Evolutionary conservation across 495 filamentous ascomycete genomes (phyloP).

Genomic region (Alectoria sarmentosa): DNA sequence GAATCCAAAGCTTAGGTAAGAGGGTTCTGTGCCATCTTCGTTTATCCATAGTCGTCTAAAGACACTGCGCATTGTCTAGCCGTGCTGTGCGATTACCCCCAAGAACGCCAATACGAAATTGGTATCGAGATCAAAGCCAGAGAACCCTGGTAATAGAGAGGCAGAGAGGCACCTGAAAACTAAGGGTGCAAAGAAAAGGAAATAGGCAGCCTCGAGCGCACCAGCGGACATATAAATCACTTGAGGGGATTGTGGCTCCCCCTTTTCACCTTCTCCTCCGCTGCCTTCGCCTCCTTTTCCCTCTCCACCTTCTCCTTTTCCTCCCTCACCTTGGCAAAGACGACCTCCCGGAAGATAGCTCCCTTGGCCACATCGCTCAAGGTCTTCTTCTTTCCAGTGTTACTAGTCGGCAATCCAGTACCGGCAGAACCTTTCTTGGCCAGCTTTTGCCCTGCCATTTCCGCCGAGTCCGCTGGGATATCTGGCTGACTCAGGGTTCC

Average conservation of each 20-base stretch:
- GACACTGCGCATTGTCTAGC: conserved; percentile 3
- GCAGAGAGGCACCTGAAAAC: not conserved
- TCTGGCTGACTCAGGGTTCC: conserved; percentile 57
- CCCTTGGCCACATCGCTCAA: conserved; percentile 73
- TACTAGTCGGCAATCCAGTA: conserved; percentile 20
- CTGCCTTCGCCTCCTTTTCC: conserved; percentile 53
- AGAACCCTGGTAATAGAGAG: not conserved
- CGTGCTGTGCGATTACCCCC: not conserved
- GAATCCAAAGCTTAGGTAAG: not conserved
- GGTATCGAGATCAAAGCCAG: conserved; percentile 8
- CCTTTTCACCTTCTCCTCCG: conserved; percentile 36
- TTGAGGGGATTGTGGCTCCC: not conserved
- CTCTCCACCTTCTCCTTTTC: conserved; percentile 81
- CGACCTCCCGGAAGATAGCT: conserved; percentile 96
- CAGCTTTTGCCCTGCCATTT: conserved; percentile 34
- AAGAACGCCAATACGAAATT: conserved; percentile 13
- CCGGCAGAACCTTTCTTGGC: conserved; percentile 30
- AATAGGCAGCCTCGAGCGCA: not conserved
- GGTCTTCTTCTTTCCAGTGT: conserved; percentile 48
- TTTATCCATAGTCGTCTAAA: not conserved
- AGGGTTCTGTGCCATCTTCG: not conserved
- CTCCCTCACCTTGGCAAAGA: conserved; percentile 90
- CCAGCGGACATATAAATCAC: not conserved
- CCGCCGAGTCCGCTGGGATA: conserved; percentile 50
- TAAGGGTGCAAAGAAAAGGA: not conserved